Base-by-base conservation (phyloP, 345 rosid genomes). In the Murraya koenigii region DNA sequence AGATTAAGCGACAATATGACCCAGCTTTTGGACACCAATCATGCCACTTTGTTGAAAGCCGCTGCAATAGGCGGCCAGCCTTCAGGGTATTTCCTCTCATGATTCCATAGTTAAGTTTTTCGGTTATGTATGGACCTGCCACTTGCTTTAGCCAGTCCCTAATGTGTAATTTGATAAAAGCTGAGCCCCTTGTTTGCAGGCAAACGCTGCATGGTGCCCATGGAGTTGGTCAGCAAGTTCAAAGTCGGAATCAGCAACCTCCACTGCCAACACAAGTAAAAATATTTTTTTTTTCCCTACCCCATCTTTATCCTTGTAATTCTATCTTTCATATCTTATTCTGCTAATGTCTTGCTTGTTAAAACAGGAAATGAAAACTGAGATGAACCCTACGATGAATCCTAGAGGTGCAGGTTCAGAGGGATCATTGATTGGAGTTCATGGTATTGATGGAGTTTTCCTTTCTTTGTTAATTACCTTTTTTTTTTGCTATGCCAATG, bases 11-110 rank as follows among this genome's bases (percentile, higher is more conserved):
- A 82, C 69, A 86, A 80, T 75, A 25, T 81, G 70, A 75, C 87
- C 71, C 93, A 86, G 78, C 85, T 86, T 78, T 44, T 85, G 75
- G 88, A 87, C 78, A 85, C 86, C 52, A 86, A 80, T 84, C 87
- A 82, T 28, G 83, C 86, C 35, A 74, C 86, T 60, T 56, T 88
- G 79, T 58, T 85, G 81, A 89, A 86, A 74, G 79, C 91, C 75
- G 75, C 86, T 78, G 81, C 82, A 35, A 28, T 81, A 47, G 77
- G 80, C 74, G 84, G 88, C 69, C 91, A 87, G 83, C 80, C 85
- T 75, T 41, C 84, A 23, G 86, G 91, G 93, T 87, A 82, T 30
- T 52, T 79, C 33, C 66, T 71, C 20, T 36, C 54, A 15, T 58
- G 54, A 30, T 66, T 23, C 49, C 14, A 19, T 35, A 60, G 61